Percentiles rank a stretch among this genome's conserved stretches.
phyloP scores from a whole-genome alignment of 2,329 filamentous ascomycete species.

The Blastomyces gilchristii region DNA sequence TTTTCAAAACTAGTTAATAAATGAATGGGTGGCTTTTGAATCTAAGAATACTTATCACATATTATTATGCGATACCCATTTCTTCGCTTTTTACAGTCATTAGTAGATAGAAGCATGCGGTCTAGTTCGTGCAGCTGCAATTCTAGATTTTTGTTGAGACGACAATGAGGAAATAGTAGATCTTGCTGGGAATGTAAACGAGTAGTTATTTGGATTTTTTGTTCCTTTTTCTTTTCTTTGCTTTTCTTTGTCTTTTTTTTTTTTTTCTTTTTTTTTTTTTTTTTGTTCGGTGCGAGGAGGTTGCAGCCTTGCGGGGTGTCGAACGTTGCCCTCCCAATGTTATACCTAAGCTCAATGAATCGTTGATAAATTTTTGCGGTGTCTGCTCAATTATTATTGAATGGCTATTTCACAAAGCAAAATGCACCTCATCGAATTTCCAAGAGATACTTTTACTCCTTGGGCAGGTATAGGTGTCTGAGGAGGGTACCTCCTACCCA shows the following conservation, averaged over 20 bases:
- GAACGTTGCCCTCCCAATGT: no score
- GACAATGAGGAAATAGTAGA: not conserved
- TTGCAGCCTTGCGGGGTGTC: no score
- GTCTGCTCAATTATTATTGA: not conserved
- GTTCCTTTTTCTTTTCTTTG: no score
- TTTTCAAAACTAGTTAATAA: not conserved
- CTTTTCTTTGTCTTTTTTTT: not conserved
- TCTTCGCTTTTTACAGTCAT: not conserved
- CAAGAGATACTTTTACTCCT: not conserved
- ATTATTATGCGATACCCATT: not conserved
- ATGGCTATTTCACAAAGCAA: not conserved
- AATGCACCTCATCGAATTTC: not conserved
- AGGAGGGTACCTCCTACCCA: not conserved
- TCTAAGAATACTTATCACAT: not conserved
- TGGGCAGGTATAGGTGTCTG: not conserved
- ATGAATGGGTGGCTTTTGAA: conserved; percentile 5
- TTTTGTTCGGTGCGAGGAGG: no score
- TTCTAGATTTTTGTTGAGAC: not conserved
- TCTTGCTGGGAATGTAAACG: not conserved
- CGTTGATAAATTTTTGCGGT: not conserved
- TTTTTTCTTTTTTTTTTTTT: no score
- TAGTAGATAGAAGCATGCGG: not conserved
- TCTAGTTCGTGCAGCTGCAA: not conserved
- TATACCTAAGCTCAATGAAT: not conserved
- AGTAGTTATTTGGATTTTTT: not conserved